Evolutionary conservation across 352 stramenopile species (phyloP).

Genomic region (Blastocystis sp.): DNA sequence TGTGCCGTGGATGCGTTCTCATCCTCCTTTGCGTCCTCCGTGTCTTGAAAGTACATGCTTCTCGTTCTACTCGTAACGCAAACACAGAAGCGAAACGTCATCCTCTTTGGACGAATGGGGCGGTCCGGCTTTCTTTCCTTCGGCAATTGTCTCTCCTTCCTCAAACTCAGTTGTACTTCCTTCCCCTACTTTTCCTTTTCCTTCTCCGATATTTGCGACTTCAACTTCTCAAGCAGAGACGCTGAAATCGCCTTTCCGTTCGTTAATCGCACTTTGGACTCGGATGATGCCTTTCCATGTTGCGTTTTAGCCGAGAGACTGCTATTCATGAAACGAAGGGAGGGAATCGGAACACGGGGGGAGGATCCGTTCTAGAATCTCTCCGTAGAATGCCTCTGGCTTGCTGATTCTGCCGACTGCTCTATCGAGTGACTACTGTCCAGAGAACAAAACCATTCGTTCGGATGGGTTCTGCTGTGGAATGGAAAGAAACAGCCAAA

Average conservation of each 20-base stretch:
- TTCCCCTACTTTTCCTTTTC: conserved; percentile 17
- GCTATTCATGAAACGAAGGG: background rate
- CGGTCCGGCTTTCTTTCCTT: background rate
- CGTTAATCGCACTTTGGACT: background rate
- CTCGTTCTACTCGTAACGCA: background rate
- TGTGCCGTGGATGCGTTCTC: background rate
- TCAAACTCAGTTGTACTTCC: background rate
- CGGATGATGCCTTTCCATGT: background rate
- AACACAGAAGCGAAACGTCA: background rate
- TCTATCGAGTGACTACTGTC: background rate
- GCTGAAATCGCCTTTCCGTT: conserved; percentile 50
- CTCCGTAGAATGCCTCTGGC: background rate
- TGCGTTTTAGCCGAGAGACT: background rate
- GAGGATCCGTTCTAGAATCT: background rate
- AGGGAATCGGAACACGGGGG: background rate
- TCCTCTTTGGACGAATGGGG: no score
- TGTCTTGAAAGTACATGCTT: background rate
- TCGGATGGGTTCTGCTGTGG: background rate
- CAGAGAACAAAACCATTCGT: background rate
- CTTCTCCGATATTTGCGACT: conserved; percentile 35
- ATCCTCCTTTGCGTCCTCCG: background rate
- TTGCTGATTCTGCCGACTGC: background rate
- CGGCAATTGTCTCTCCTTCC: background rate
- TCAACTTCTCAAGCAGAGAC: conserved; percentile 10
- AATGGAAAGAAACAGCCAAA: background rate